Evolutionary conservation across 1,284 basidiomycete genomes (phyloP).

Genomic region (Fomitopsis palustris): DNA sequence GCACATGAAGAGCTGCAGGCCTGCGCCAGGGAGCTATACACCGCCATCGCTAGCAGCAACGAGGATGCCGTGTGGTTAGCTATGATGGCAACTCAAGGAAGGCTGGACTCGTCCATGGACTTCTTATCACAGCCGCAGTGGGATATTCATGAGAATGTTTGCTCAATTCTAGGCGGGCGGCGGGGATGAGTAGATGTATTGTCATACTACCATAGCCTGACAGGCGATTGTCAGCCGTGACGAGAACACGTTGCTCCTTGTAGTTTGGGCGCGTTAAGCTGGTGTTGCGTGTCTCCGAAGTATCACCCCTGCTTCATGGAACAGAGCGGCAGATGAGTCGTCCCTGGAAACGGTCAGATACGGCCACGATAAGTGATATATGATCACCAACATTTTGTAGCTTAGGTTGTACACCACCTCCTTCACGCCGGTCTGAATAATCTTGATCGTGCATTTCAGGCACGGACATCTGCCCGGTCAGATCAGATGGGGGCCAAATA

Average conservation of each 20-base stretch:
- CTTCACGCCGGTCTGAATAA: constrained; percentile 91
- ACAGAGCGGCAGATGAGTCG: constrained; percentile 73
- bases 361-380: constrained; percentile 1
- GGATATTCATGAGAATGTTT: constrained; percentile 60
- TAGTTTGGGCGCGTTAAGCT: background rate
- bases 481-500: constrained; percentile 1
- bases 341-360: constrained; percentile 46
- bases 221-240: background rate
- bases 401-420: constrained; percentile 95
- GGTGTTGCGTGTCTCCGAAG: constrained; percentile 61
- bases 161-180: background rate
- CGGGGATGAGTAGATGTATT: background rate
- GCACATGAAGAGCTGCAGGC: constrained; percentile 73
- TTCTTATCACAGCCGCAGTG: constrained; percentile 56
- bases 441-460: constrained; percentile 93
- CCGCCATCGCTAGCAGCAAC: constrained; percentile 56
- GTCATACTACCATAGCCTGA: background rate
- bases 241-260: background rate
- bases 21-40: constrained; percentile 64
- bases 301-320: constrained; percentile 75
- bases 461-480: constrained; percentile 81
- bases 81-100: constrained; percentile 53
- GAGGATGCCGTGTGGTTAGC: constrained; percentile 82
- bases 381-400: constrained; percentile 82
- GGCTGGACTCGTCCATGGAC: constrained; percentile 34